These are phyloP conservation scores for Cystofilobasidium bisporidii DNA, from an alignment of 768 basidiomycete species.

Conservation along the genomic window DNA sequence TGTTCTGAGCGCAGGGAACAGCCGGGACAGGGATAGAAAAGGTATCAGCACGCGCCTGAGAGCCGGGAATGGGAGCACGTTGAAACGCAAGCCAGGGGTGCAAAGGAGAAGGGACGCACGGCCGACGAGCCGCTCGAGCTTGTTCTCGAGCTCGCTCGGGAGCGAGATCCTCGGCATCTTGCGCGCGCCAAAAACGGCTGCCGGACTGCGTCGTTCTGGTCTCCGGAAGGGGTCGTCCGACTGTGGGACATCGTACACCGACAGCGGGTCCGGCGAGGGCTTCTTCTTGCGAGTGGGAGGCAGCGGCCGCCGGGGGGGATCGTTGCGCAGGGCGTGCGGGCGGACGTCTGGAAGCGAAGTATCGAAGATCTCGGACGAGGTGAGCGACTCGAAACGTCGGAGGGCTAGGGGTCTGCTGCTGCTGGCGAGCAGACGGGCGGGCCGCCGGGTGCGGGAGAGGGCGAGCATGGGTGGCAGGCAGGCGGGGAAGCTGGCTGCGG, in stretches of 20 bases:
- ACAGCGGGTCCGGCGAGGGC: neutral
- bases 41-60: too few relatives aligned
- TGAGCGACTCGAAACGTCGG: too few relatives aligned
- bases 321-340: too few relatives aligned
- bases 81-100: too few relatives aligned
- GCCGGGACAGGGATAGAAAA: neutral
- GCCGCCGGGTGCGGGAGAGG: too few relatives aligned
- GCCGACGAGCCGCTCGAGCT: conserved; percentile 23
- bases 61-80: neutral
- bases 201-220: conserved; percentile 21
- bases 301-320: neutral
- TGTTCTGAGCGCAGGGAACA: conserved; percentile 1
- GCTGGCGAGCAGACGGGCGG: too few relatives aligned
- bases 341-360: too few relatives aligned
- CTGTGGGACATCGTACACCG: conserved; percentile 1
- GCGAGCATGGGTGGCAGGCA: too few relatives aligned
- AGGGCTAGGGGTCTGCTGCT: too few relatives aligned
- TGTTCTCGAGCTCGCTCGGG: conserved; percentile 27
- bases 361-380: too few relatives aligned
- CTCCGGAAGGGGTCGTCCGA: neutral
- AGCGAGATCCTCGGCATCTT: conserved; percentile 22
- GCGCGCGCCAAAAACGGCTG: conserved; percentile 19
- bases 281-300: neutral
- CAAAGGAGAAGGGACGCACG: neutral
- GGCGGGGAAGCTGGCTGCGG: too few relatives aligned